Conservation (phyloP, 2,329 filamentous ascomycete genomes). For the Venturia carpophila region DNA sequence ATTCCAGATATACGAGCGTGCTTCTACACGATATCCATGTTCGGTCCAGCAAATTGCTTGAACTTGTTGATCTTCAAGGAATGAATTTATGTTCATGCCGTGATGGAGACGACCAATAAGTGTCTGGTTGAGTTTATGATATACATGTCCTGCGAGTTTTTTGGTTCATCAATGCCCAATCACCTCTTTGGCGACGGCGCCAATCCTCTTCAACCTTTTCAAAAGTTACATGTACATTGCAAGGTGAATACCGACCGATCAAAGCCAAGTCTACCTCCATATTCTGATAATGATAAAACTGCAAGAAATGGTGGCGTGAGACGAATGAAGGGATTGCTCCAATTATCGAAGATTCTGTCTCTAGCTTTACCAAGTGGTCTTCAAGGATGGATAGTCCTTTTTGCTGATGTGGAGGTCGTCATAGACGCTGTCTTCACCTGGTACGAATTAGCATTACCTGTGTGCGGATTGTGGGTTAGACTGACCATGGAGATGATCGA, state of each 20-base stretch:
- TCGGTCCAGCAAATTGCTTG: too few species aligned
- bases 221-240: not conserved
- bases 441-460: constrained; percentile 20
- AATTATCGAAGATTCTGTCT: not conserved
- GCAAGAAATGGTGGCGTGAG: not conserved
- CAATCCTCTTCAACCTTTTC: not conserved
- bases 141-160: not conserved
- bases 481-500: constrained; percentile 50
- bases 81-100: too few species aligned
- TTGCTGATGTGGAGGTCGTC: constrained; percentile 52
- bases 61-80: too few species aligned
- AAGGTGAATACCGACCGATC: not conserved
- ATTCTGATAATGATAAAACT: not conserved
- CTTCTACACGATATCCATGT: too few species aligned
- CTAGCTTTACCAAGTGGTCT: constrained; percentile 49
- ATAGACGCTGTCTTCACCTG: constrained; percentile 54
- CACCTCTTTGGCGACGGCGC: not conserved
- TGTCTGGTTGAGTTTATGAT: not conserved
- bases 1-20: too few species aligned
- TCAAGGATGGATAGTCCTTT: constrained; percentile 56
- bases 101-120: too few species aligned
- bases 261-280: not conserved
- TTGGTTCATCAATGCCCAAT: not conserved
- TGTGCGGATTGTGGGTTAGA: not conserved
- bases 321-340: not conserved